phyloP scores from a whole-genome alignment of 148 eudicot genomes.

The Arbutus unedo region DNA sequence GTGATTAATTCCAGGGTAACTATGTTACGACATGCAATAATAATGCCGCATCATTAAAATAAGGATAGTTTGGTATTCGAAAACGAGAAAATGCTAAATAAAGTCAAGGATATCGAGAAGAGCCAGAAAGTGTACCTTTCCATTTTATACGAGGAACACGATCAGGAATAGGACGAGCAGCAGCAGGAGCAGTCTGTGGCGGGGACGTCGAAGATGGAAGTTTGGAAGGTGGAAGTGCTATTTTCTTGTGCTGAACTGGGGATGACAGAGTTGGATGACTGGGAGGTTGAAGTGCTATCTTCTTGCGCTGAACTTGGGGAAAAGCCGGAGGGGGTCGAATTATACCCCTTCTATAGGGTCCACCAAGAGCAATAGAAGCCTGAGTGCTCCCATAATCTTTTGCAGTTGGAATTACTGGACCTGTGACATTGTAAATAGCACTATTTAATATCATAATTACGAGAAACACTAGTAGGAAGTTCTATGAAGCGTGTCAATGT shows the following conservation, averaged over 20 bases:
- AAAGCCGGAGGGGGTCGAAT: slow-evolving; percentile 12
- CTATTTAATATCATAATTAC: slow-evolving; percentile 11
- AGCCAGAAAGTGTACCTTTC: slow-evolving; percentile 29
- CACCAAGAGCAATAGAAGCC: not conserved
- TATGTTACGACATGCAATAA: not conserved
- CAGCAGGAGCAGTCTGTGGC: slow-evolving; percentile 1
- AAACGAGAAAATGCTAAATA: not conserved
- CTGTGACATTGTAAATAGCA: slow-evolving; percentile 17
- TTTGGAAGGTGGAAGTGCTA: not conserved
- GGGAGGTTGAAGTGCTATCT: slow-evolving; percentile 1
- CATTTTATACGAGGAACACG: slow-evolving; percentile 25
- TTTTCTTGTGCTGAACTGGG: slow-evolving; percentile 20
- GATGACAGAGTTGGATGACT: not conserved
- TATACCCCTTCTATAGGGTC: slow-evolving; percentile 14
- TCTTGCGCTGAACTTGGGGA: slow-evolving; percentile 27
- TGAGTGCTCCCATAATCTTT: slow-evolving; percentile 15
- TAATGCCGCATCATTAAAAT: not conserved
- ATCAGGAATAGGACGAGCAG: slow-evolving; percentile 15
- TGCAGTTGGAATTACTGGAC: slow-evolving; percentile 20
- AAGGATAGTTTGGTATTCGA: not conserved
- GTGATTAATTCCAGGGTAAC: not conserved
- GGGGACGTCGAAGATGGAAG: not conserved
- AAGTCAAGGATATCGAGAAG: not conserved
- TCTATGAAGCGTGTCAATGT: not conserved
- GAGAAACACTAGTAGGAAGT: slow-evolving; percentile 4